phyloP scores from a whole-genome alignment of 768 basidiomycete genomes.

The Boletus reticuloceps region DNA sequence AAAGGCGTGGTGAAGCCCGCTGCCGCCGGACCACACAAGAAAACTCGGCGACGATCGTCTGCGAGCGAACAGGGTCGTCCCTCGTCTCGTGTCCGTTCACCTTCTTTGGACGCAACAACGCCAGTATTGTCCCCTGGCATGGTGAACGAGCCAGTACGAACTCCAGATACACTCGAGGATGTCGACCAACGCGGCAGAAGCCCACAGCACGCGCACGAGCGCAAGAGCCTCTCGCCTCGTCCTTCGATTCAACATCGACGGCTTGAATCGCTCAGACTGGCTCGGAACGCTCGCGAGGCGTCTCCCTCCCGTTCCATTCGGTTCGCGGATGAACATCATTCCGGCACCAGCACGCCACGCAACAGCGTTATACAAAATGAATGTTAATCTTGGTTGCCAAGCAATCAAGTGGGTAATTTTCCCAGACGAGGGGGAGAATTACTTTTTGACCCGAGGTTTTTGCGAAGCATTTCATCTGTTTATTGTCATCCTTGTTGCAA shows the following conservation, averaged over 20 bases:
- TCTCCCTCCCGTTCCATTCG: slow-evolving; percentile 49
- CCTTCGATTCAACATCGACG: slow-evolving; percentile 28
- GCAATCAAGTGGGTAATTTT: not conserved
- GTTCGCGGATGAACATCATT: slow-evolving; percentile 40
- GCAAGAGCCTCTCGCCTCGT: slow-evolving; percentile 12
- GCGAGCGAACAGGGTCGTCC: slow-evolving; percentile 11
- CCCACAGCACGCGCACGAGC: slow-evolving; percentile 8
- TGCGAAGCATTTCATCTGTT: not conserved
- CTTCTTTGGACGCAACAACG: not conserved
- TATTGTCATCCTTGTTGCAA: not conserved
- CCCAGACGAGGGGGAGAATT: slow-evolving; percentile 8
- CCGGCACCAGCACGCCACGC: slow-evolving; percentile 21
- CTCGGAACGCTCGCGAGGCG: slow-evolving; percentile 33
- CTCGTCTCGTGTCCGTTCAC: not conserved
- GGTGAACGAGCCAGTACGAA: slow-evolving; percentile 6
- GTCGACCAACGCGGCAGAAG: slow-evolving; percentile 25
- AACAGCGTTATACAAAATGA: slow-evolving; percentile 19
- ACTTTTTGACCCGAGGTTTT: slow-evolving; percentile 1
- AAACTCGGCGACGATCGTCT: slow-evolving; percentile 11
- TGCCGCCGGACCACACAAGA: slow-evolving; percentile 2
- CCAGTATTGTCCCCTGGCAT: not conserved
- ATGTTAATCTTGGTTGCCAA: slow-evolving; percentile 4
- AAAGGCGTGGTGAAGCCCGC: slow-evolving; percentile 8
- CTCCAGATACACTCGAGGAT: slow-evolving; percentile 5
- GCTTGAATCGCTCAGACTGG: slow-evolving; percentile 26